Conservation (phyloP, 345 rosid species). For the Erucastrum elatum region DNA sequence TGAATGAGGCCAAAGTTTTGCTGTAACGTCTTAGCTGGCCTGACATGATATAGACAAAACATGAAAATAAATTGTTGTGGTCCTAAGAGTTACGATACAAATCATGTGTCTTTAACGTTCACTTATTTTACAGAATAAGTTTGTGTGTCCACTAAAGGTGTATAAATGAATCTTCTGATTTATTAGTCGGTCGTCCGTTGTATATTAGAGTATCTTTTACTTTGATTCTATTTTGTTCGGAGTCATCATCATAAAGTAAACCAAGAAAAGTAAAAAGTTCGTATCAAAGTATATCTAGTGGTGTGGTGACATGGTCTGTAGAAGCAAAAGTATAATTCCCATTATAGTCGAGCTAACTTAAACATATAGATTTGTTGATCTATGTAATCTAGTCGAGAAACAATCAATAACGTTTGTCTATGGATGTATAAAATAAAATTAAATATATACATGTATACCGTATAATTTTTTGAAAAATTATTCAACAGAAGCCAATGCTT, state of each 20-base stretch:
- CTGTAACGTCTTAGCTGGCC: constrained; percentile 37
- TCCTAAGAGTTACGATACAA: constrained; percentile 8
- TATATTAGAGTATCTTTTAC: constrained; percentile 22
- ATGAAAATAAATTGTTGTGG: constrained; percentile 19
- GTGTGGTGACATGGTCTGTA: neutral
- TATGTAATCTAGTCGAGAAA: no score
- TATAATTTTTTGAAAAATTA: no score
- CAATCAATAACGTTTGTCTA: no score
- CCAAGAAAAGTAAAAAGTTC: neutral
- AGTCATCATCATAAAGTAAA: neutral
- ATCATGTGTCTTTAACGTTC: constrained; percentile 14
- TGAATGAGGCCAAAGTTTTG: constrained; percentile 27
- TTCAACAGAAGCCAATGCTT: no score
- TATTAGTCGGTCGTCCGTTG: neutral
- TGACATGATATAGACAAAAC: constrained; percentile 25
- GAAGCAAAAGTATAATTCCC: neutral
- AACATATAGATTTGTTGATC: no score
- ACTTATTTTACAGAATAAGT: constrained; percentile 18
- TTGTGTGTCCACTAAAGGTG: constrained; percentile 30
- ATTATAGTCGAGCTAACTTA: neutral
- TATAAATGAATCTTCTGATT: constrained; percentile 10
- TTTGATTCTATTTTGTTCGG: constrained; percentile 7
- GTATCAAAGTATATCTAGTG: neutral
- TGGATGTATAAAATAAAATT: no score
- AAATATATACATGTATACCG: no score